These are phyloP conservation scores for Diplodia intermedia DNA, from an alignment of 2,329 filamentous ascomycete genomes.

Conservation along the genomic window DNA sequence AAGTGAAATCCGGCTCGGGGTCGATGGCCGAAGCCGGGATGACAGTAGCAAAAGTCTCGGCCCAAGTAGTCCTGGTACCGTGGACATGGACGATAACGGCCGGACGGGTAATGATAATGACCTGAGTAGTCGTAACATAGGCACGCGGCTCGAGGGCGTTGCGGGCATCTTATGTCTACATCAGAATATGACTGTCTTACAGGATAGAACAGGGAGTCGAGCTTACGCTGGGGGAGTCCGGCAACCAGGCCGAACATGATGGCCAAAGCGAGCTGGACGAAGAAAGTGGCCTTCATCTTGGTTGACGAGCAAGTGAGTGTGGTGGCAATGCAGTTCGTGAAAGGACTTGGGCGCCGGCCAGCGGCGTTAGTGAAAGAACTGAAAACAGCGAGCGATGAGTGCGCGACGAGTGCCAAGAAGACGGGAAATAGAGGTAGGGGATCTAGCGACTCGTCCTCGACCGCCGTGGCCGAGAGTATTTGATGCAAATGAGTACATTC, in stretches of 20 bases:
- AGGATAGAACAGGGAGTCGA: not conserved
- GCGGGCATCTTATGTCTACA: not conserved
- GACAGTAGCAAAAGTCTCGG: not conserved
- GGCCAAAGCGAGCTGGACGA: conserved; percentile 21
- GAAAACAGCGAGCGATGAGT: conserved; percentile 10
- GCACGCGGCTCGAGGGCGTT: conserved; percentile 17
- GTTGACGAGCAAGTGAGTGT: not conserved
- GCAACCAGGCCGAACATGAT: conserved; percentile 21
- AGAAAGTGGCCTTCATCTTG: conserved; percentile 30
- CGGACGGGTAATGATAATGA: conserved; percentile 21
- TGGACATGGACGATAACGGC: conserved; percentile 25
- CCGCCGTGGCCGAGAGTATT: not conserved
- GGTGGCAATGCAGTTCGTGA: not conserved
- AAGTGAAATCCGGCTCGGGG: not conserved
- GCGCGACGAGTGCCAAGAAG: conserved; percentile 7
- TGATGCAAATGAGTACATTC: not conserved
- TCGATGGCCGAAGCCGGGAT: not conserved
- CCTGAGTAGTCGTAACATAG: conserved; percentile 16
- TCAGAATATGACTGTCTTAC: not conserved
- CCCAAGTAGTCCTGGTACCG: conserved; percentile 7
- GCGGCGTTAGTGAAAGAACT: conserved; percentile 28
- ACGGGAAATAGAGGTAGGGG: not conserved
- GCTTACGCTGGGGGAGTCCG: conserved; percentile 18
- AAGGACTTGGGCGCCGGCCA: conserved; percentile 28
- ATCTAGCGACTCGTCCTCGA: not conserved